Conservation (phyloP, 2,329 filamentous ascomycete species). For the Fusarium robinianum region DNA sequence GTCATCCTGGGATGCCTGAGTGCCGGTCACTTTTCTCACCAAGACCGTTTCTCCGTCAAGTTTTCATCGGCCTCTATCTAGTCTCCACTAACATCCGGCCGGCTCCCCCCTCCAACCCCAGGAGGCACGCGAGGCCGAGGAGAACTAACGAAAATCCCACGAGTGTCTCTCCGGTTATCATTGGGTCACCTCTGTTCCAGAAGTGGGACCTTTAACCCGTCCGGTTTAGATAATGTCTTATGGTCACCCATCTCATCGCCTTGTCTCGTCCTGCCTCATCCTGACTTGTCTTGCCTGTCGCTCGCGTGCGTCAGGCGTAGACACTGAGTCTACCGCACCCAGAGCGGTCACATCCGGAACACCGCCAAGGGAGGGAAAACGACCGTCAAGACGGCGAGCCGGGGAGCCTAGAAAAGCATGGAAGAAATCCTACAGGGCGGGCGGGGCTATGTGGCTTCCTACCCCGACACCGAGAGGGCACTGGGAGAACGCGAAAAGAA, state of each 20-base stretch:
- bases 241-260: too few species aligned
- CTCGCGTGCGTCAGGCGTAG: too few species aligned
- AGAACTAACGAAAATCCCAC: conserved; percentile 3
- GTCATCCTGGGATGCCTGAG: conserved; percentile 14
- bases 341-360: conserved; percentile 31
- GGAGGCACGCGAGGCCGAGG: conserved; percentile 13
- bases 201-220: too few species aligned
- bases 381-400: conserved; percentile 25
- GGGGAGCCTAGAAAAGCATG: conserved; percentile 32
- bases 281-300: too few species aligned
- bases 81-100: conserved; percentile 5
- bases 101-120: conserved; percentile 1
- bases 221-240: too few species aligned
- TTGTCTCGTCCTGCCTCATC: too few species aligned
- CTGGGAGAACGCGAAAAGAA: conserved; percentile 5
- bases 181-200: too few species aligned
- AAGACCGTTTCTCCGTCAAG: neutral
- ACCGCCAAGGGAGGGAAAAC: conserved; percentile 35
- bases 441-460: conserved; percentile 22
- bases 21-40: conserved; percentile 1
- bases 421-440: conserved; percentile 27
- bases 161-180: neutral
- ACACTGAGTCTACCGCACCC: too few species aligned
- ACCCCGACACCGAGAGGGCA: conserved; percentile 15
- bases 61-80: too few species aligned